A percentile compares a stretch with the other conserved stretches of the same genome.
Conservation (phyloP, 2,329 filamentous ascomycete genomes). For the Fusarium tupiense region DNA sequence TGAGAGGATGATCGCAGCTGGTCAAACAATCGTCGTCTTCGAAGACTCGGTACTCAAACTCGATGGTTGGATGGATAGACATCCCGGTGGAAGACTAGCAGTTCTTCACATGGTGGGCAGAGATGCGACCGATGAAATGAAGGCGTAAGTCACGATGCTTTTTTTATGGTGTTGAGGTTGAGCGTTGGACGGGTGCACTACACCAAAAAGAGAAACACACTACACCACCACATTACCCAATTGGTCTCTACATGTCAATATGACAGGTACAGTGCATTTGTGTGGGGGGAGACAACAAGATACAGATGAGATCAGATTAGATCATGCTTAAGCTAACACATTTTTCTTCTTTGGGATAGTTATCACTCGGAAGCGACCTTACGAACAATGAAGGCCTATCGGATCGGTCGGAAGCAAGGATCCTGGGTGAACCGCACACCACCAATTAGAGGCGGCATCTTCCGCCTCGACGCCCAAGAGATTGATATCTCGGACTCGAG, state of each 20-base stretch:
- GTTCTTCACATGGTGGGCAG: slow-evolving; percentile 63
- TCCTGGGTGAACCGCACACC: slow-evolving; percentile 68
- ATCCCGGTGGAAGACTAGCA: slow-evolving; percentile 68
- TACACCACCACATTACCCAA: slow-evolving; percentile 5
- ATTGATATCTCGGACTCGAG: slow-evolving; percentile 22
- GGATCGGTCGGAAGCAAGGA: slow-evolving; percentile 66
- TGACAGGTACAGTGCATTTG: not conserved
- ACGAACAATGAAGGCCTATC: slow-evolving; percentile 67
- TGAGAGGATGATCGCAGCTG: slow-evolving; percentile 63
- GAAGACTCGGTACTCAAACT: slow-evolving; percentile 65
- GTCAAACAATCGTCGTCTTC: slow-evolving; percentile 65
- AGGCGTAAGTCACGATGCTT: slow-evolving; percentile 41
- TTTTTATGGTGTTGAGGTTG: not conserved
- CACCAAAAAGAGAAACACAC: not conserved
- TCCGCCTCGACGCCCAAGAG: slow-evolving; percentile 31
- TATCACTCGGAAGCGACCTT: slow-evolving; percentile 66
- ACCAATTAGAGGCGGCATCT: slow-evolving; percentile 64
- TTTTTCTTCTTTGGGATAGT: slow-evolving; percentile 47
- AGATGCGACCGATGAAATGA: slow-evolving; percentile 51
- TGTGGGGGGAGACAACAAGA: not conserved
- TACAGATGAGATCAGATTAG: not conserved
- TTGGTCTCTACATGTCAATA: slow-evolving; percentile 16
- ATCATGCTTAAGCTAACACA: slow-evolving; percentile 27
- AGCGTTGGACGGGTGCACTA: not conserved
- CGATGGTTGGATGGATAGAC: slow-evolving; percentile 66